Percentiles rank a stretch among this genome's conserved stretches.
These are phyloP conservation scores for Pyrenophora teres DNA, from an alignment of 2,329 filamentous ascomycete species.

Conservation along the genomic window DNA sequence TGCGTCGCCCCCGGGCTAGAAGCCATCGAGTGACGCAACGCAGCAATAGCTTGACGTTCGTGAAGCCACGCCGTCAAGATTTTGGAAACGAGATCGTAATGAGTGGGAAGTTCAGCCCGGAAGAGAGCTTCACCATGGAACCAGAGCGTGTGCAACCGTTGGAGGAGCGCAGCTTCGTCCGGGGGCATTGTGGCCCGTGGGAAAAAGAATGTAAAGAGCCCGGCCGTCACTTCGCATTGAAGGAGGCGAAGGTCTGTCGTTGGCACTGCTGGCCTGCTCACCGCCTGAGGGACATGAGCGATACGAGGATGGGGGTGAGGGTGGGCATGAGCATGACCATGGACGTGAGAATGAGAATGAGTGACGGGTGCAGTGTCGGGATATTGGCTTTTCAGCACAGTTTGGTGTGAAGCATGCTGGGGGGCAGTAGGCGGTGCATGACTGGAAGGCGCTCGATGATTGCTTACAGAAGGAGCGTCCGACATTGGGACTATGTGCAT, in stretches of 20 bases:
- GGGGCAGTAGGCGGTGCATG: conserved; percentile 9
- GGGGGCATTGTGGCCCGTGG: conserved; percentile 28
- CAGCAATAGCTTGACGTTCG: conserved; percentile 37
- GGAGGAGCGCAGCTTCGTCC: conserved; percentile 33
- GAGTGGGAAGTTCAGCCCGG: conserved; percentile 29
- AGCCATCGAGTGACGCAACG: conserved; percentile 29
- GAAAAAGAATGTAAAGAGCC: conserved; percentile 39
- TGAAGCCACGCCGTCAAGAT: conserved; percentile 40
- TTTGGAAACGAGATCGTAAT: conserved; percentile 35
- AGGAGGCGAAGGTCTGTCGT: conserved; percentile 30
- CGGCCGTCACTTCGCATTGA: conserved; percentile 41
- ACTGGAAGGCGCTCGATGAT: conserved; percentile 12
- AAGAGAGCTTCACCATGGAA: conserved; percentile 31
- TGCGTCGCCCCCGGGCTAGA: conserved; percentile 31
- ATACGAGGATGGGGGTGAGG: no score
- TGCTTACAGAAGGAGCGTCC: conserved; percentile 12
- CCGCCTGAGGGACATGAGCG: neutral
- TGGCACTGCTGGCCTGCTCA: conserved; percentile 10
- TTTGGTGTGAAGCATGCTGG: conserved; percentile 19
- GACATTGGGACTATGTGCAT: conserved; percentile 25
- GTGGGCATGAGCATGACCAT: no score
- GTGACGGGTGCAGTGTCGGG: conserved; percentile 19
- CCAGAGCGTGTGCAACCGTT: conserved; percentile 38
- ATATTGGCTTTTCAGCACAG: conserved; percentile 35
- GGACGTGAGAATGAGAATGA: conserved; percentile 1